Conservation (phyloP, 768 basidiomycete species). For the Galerina marginata region DNA sequence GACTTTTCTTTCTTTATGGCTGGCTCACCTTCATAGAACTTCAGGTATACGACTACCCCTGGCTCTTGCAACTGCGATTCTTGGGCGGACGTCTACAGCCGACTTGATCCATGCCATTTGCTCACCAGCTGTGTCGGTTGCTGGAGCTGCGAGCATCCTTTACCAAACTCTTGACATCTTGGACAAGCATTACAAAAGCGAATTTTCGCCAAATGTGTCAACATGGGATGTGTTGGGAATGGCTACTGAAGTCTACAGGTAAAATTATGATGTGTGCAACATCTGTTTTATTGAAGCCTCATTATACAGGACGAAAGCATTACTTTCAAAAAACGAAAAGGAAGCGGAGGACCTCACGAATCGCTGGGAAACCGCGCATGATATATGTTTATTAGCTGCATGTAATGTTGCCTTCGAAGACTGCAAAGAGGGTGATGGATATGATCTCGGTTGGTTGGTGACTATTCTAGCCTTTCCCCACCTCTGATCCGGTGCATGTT, state of each 20-base stretch:
- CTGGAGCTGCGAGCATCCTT: conserved; percentile 53
- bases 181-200: conserved; percentile 34
- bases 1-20: background rate
- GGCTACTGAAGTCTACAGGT: conserved; percentile 57
- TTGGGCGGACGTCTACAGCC: conserved; percentile 54
- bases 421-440: conserved; percentile 61
- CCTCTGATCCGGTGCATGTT: background rate
- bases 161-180: conserved; percentile 50
- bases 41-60: conserved; percentile 29
- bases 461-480: background rate
- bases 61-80: conserved; percentile 46
- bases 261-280: conserved; percentile 2
- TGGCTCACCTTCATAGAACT: background rate
- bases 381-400: conserved; percentile 67
- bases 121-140: conserved; percentile 41
- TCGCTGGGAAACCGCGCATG: conserved; percentile 68
- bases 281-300: background rate
- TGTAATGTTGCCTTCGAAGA: conserved; percentile 70
- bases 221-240: conserved; percentile 48
- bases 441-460: conserved; percentile 62
- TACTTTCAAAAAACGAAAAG: conserved; percentile 27
- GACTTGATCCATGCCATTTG: conserved; percentile 67
- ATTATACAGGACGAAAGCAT: conserved; percentile 10
- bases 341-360: conserved; percentile 47
- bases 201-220: conserved; percentile 39